These are phyloP conservation scores for Middelhovenomyces tepae DNA, from an alignment of 805 yeast species.

Conservation along the genomic window DNA sequence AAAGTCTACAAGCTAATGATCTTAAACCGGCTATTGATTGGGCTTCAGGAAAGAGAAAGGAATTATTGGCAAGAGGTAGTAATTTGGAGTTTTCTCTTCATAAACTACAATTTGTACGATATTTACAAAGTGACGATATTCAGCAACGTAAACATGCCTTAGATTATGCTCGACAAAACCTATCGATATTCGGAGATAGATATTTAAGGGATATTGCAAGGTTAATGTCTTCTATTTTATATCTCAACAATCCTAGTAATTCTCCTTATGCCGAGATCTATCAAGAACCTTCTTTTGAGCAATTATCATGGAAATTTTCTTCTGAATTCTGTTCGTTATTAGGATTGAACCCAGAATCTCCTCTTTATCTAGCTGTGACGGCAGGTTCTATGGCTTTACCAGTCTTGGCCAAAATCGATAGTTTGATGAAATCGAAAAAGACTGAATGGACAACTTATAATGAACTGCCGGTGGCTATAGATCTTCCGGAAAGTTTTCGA, in stretches of 20 bases:
- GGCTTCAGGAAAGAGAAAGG: conserved; percentile 28
- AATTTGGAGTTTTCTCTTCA: conserved; percentile 40
- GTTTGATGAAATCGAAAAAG: conserved; percentile 30
- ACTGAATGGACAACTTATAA: conserved; percentile 48
- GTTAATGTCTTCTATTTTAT: conserved; percentile 34
- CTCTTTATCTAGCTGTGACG: conserved; percentile 40
- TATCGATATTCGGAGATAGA: conserved; percentile 33
- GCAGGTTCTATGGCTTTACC: conserved; percentile 50
- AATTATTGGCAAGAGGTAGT: conserved; percentile 30
- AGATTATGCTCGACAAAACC: conserved; percentile 36
- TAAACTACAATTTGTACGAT: conserved; percentile 32
- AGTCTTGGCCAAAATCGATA: conserved; percentile 40
- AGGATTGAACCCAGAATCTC: conserved; percentile 45
- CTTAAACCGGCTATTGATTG: conserved; percentile 42
- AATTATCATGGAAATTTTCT: conserved; percentile 31
- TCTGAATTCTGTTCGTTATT: conserved; percentile 42
- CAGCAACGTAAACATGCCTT: conserved; percentile 20
- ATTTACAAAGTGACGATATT: conserved; percentile 16
- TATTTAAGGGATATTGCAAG: conserved; percentile 37
- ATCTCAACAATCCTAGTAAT: conserved; percentile 14
- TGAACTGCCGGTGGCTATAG: conserved; percentile 56
- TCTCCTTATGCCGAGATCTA: conserved; percentile 21
- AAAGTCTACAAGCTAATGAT: conserved; percentile 30
- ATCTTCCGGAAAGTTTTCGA: conserved; percentile 42
- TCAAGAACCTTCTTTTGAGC: conserved; percentile 25